These are phyloP conservation scores for Stachybotrys elegans DNA, from an alignment of 2,329 filamentous ascomycete genomes.

Conservation along the genomic window DNA sequence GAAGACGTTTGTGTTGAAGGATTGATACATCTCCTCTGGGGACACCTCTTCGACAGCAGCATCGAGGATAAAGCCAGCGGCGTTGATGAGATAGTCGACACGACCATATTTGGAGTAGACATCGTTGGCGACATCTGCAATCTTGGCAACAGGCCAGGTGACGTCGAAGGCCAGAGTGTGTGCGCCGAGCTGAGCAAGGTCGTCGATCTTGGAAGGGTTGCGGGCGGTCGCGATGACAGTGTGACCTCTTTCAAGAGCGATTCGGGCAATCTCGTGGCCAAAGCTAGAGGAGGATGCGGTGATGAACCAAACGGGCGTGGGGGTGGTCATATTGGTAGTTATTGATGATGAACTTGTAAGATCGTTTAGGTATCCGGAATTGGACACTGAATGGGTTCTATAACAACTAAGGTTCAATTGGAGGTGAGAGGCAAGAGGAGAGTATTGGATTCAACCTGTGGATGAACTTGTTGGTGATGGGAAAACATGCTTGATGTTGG, in stretches of 20 bases:
- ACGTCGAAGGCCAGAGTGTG: constrained; percentile 41
- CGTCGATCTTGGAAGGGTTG: constrained; percentile 28
- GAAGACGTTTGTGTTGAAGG: constrained; percentile 50
- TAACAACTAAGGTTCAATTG: too few species aligned
- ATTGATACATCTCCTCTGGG: constrained; percentile 27
- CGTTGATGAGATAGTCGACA: constrained; percentile 44
- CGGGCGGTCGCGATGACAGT: constrained; percentile 47
- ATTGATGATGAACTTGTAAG: too few species aligned
- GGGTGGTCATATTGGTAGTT: constrained; percentile 4
- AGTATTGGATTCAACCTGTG: too few species aligned
- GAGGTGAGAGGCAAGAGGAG: too few species aligned
- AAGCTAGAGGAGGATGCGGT: constrained; percentile 47
- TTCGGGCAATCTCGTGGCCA: constrained; percentile 37
- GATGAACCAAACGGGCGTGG: constrained; percentile 45
- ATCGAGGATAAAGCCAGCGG: constrained; percentile 39
- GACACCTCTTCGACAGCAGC: constrained; percentile 35
- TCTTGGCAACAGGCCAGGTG: constrained; percentile 28
- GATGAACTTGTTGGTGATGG: too few species aligned
- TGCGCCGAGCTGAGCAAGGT: constrained; percentile 39
- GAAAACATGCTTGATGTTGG: too few species aligned
- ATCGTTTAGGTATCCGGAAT: too few species aligned
- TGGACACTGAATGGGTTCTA: too few species aligned
- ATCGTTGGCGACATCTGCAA: constrained; percentile 29
- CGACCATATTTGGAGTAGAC: constrained; percentile 27
- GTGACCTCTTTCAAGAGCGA: constrained; percentile 40